These are phyloP conservation scores for Davidsoniella eucalypti DNA, from an alignment of 2,329 filamentous ascomycete species.

Conservation along the genomic window DNA sequence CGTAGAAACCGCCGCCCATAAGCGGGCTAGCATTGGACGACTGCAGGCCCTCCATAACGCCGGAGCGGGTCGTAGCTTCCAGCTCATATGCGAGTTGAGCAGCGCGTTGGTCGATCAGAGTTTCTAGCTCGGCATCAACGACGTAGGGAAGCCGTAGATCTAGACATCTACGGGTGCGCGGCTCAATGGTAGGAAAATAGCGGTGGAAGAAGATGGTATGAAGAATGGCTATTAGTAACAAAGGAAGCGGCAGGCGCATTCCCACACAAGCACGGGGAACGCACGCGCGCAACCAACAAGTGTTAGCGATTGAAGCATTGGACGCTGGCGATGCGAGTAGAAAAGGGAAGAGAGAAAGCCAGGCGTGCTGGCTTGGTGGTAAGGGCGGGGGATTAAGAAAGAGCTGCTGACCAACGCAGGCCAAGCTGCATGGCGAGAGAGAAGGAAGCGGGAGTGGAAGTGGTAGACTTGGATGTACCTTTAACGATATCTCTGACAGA, in stretches of 20 bases:
- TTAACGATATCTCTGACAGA: constrained; percentile 87
- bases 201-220: constrained; percentile 99
- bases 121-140: constrained; percentile 79
- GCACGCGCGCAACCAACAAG: too few relatives aligned
- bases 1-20: too few relatives aligned
- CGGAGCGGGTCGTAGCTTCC: constrained; percentile 1
- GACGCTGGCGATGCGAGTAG: constrained; percentile 10
- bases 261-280: too few relatives aligned
- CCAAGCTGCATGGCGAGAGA: constrained; percentile 6
- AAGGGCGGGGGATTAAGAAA: constrained; percentile 8
- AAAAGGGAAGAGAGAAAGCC: too few relatives aligned
- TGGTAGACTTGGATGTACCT: constrained; percentile 36
- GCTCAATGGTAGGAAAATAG: constrained; percentile 77
- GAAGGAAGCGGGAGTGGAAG: constrained; percentile 4
- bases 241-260: not conserved
- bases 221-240: constrained; percentile 49
- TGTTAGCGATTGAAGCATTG: constrained; percentile 2
- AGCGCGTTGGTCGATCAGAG: constrained; percentile 79
- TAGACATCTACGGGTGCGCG: constrained; percentile 73
- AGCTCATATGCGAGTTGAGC: constrained; percentile 36
- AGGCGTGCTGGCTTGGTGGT: too few relatives aligned
- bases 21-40: not conserved
- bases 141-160: constrained; percentile 82
- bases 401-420: constrained; percentile 1
- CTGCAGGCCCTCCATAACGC: constrained; percentile 16